These are phyloP conservation scores for Perkinsela sp. DNA, from an alignment of 208 protist genomes.

Conservation along the genomic window DNA sequence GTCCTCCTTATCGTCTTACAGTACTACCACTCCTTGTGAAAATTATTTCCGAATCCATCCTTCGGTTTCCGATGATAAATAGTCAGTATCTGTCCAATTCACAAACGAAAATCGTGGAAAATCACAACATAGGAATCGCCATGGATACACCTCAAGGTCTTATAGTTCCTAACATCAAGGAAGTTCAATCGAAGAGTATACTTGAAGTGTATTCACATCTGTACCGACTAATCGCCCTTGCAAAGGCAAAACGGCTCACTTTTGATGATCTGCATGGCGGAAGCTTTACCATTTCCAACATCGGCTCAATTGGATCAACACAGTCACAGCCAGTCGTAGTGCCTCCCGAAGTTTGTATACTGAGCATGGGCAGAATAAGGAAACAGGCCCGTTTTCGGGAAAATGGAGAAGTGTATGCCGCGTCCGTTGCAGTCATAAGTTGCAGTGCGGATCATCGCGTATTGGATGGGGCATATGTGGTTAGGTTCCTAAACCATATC, in stretches of 20 bases:
- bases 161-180: conserved; percentile 72
- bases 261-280: conserved; percentile 38
- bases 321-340: conserved; percentile 57
- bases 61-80: conserved; percentile 59
- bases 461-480: conserved; percentile 81
- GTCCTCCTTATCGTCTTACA: conserved; percentile 12
- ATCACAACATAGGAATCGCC: conserved; percentile 79
- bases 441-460: conserved; percentile 75
- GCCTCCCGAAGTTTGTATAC: conserved; percentile 70
- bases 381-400: conserved; percentile 44
- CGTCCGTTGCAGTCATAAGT: conserved; percentile 18
- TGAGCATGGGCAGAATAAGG: conserved; percentile 55
- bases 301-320: conserved; percentile 78
- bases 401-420: conserved; percentile 18
- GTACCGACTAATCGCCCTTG: conserved; percentile 27
- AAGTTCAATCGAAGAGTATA: conserved; percentile 52
- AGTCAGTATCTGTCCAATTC: conserved; percentile 4
- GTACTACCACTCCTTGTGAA: conserved; percentile 83
- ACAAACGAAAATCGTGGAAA: conserved; percentile 16
- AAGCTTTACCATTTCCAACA: conserved; percentile 82
- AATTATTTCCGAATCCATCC: conserved; percentile 56
- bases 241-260: conserved; percentile 15
- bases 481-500: conserved; percentile 76
- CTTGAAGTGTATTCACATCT: conserved; percentile 68
- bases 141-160: conserved; percentile 79